Percentiles rank a stretch among this genome's conserved stretches.
Conservation (phyloP, 441 rosid genomes). For the Populus tomentosa region DNA sequence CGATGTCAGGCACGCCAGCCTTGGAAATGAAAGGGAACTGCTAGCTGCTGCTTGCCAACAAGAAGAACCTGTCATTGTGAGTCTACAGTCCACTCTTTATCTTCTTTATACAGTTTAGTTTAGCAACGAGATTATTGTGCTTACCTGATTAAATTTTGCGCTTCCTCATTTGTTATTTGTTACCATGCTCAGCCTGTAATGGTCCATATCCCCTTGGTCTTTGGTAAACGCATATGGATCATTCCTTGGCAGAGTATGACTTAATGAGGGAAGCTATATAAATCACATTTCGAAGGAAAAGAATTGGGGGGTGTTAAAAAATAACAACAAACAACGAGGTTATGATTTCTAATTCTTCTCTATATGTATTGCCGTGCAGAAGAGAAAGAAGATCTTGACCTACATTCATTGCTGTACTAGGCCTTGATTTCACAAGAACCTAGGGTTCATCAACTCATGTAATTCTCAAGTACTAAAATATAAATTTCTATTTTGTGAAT, state of each 20-base stretch:
- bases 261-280: not conserved
- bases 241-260: conserved; percentile 22
- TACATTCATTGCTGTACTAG: conserved; percentile 78
- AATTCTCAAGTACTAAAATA: not conserved
- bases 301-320: not conserved
- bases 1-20: conserved; percentile 34
- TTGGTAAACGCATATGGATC: conserved; percentile 41
- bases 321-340: not conserved
- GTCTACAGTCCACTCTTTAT: not conserved
- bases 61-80: conserved; percentile 53
- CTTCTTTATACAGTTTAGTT: not conserved
- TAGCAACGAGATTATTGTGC: not conserved
- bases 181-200: conserved; percentile 20
- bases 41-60: conserved; percentile 22
- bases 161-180: not conserved
- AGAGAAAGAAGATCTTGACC: conserved; percentile 45
- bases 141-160: not conserved
- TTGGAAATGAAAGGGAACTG: conserved; percentile 52
- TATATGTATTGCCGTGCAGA: conserved; percentile 15
- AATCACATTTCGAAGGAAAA: too few species aligned
- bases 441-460: not conserved
- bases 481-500: conserved; percentile 2
- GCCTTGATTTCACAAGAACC: conserved; percentile 37
- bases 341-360: conserved; percentile 13
- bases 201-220: conserved; percentile 45